Evolutionary conservation across 805 yeast genomes (phyloP), one percentile per base, ranked within the genome.

Genomic region (Metschnikowia gruessii): DNA sequence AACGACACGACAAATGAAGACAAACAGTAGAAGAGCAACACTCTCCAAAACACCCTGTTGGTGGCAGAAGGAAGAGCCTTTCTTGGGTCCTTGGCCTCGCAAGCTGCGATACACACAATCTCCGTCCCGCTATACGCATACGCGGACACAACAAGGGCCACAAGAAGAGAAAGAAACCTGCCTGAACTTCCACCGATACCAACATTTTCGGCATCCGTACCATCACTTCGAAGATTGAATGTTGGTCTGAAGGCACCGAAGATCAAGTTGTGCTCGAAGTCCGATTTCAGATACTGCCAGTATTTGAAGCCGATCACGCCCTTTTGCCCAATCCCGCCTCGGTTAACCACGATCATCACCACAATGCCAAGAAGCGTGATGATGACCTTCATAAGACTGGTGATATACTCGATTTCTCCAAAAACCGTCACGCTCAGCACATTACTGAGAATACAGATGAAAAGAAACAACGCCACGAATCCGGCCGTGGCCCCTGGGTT

Each of bases 41-140:
- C 78, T 56, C 91, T 70, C 75, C 86, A 83, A 60, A 86, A 85
- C 2, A 86, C 87, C 55, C 85, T 73, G 54, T 75, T 81, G 2
- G 91, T 85, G 1, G 94, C 92, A 10, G 82, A 75, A 1, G 95
- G 95, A 15, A 87, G 70, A 0, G 92, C 82, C 50, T 75, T 80
- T 53, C 94, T 71, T 4, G 96, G 95, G 53, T 85, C 83, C 50
- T 83, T 72, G n/a, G 91, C 86, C 62, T 87, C 96, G 62, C 91
- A 87, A 6, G 92, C 89, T 2, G 94, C 92, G 45, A 87, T 80
- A 52, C 87, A 81, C 11, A 88, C 91, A 61, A 84, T 81, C 55
- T 87, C 95, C 1, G 90, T 85, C 0, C 95, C 95, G 40, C 85
- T 80, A 58, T 83, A 87, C 0, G 95, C 85, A 62, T 83, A 87